Evolutionary conservation across 2,329 filamentous ascomycete genomes (phyloP).

Genomic region (Xylariales sp.): DNA sequence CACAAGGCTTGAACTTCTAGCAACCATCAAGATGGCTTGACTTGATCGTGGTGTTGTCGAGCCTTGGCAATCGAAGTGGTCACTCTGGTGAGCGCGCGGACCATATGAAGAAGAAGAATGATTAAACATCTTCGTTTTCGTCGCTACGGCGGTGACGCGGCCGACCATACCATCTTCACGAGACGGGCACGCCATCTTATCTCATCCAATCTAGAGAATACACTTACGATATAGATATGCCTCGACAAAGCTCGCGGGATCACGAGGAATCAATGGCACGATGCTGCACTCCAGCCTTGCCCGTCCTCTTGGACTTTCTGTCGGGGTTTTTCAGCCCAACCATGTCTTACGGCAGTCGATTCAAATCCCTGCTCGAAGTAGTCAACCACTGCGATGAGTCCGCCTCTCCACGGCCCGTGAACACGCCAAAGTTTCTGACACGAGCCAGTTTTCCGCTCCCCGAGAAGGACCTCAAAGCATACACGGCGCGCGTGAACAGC

Average conservation of each 20-base stretch:
- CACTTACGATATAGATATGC: background rate
- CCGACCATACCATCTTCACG: too few relatives aligned
- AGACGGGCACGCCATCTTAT: background rate
- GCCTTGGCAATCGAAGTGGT: background rate
- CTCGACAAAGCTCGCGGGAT: background rate
- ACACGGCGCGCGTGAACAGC: slow-evolving; percentile 15
- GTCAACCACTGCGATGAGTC: slow-evolving; percentile 32
- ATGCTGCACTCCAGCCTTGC: background rate
- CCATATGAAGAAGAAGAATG: background rate
- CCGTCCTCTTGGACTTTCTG: background rate
- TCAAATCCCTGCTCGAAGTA: slow-evolving; percentile 16
- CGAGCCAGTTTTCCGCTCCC: slow-evolving; percentile 29
- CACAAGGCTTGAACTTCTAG: background rate
- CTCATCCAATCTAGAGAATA: background rate
- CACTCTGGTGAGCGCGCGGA: background rate
- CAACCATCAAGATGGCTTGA: background rate
- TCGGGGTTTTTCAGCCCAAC: background rate
- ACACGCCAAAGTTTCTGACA: slow-evolving; percentile 7
- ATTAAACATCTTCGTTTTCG: background rate
- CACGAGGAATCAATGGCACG: background rate
- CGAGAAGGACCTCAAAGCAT: slow-evolving; percentile 17
- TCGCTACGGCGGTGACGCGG: slow-evolving; percentile 1
- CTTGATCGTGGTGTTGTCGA: background rate
- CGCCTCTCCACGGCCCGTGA: background rate
- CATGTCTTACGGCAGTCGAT: background rate